Base-by-base conservation (phyloP, 257 asterid species). In the Paraleonurus japonicus region DNA sequence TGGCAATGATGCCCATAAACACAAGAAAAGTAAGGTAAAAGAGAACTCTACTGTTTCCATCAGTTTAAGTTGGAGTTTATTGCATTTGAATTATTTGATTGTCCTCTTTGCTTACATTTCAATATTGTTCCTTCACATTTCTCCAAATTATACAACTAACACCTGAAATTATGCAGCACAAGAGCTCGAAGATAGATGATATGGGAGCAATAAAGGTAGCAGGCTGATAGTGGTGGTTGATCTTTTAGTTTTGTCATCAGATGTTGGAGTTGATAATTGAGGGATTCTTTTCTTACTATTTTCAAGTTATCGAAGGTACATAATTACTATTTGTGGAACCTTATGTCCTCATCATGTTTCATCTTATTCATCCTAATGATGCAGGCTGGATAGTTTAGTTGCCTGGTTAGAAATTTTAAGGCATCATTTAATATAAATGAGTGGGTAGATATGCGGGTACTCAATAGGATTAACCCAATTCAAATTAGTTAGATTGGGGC, bases 151-250 rank as follows among this genome's bases (percentile, higher is more conserved):
- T 75, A 72, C 77, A 48, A 47, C 74, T 84, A 80, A 76, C 72
- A 67, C 68, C 63, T 86, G 57, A 67, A 76, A 81, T 43, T 62
- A 64, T 80, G 90, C 96, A 91, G 99, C 99, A 89, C 81, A 94
- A 85, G 88, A 89, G 96, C 90, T 87, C 96, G 82, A 94, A 86
- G 87, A 84, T 94, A 27, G 96, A 90, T 70, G 97, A 94, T 82
- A 81, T 89, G 86, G 91, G 95, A 76, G 91, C 90, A 76, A 85
- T 93, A 78, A 90, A 76, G 88, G 96, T 87, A 76, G 97, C 94
- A 61, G 90, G 97, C 82, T 92, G 94, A 92, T 61, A 82, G 67
- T 78, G 81, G 83, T 64, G 65, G 80, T 67, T 76, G 79, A 71
- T 85, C 81, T 74, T 79, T 78, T 78, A 81, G 68, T 80, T 85